These are phyloP conservation scores for Berberis thunbergii DNA, from an alignment of 164 flowering plant species.

Conservation along the genomic window DNA sequence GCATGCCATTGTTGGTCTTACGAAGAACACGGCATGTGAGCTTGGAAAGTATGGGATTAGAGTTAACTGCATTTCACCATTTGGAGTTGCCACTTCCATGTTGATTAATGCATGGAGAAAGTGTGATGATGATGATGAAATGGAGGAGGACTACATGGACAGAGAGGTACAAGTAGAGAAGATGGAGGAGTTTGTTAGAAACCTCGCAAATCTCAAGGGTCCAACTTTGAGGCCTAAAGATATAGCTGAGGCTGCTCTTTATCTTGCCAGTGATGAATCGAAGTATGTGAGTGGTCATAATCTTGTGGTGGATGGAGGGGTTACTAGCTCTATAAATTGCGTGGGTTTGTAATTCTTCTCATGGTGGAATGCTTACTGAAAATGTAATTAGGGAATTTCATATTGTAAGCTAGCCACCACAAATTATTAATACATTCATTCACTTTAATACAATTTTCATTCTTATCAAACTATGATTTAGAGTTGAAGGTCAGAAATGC, in stretches of 20 bases:
- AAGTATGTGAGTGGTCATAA: slow-evolving; percentile 77
- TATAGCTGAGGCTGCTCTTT: slow-evolving; percentile 74
- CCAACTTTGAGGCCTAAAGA: slow-evolving; percentile 42
- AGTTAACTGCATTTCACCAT: slow-evolving; percentile 88
- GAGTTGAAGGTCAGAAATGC: too few species aligned
- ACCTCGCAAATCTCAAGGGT: slow-evolving; percentile 46
- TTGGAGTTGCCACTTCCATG: slow-evolving; percentile 81
- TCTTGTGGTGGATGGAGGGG: slow-evolving; percentile 75
- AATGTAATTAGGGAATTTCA: neutral
- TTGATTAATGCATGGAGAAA: slow-evolving; percentile 61
- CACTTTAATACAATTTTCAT: too few species aligned
- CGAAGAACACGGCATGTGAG: slow-evolving; percentile 77
- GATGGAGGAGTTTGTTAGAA: slow-evolving; percentile 69
- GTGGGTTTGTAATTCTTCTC: slow-evolving; percentile 7
- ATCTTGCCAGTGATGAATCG: slow-evolving; percentile 72
- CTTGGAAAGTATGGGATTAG: slow-evolving; percentile 68
- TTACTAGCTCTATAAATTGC: slow-evolving; percentile 61
- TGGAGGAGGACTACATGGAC: slow-evolving; percentile 22
- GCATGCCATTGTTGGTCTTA: slow-evolving; percentile 76
- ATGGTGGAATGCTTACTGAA: neutral
- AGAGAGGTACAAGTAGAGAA: slow-evolving; percentile 51
- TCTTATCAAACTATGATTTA: too few species aligned
- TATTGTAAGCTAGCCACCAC: neutral
- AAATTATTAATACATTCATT: too few species aligned
- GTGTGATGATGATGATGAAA: slow-evolving; percentile 14